A percentile compares a stretch with the other conserved stretches of the same genome.
Evolutionary conservation across 129 eudicot genomes (phyloP).

Genomic region (Pseudognaphalium luteoalbum): DNA sequence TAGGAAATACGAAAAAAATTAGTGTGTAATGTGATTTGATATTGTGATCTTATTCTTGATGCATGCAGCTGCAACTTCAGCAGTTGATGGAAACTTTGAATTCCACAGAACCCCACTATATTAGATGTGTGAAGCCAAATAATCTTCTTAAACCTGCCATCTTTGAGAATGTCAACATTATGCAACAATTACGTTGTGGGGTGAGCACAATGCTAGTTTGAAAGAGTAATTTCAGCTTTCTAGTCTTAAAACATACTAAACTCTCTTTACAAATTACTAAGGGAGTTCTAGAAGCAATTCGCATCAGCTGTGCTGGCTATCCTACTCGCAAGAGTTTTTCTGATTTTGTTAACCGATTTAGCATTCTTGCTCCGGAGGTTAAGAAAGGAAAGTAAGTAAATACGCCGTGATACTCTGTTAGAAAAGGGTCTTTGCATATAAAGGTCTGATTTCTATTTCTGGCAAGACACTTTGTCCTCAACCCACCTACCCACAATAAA

Average conservation of each 20-base stretch:
- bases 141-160: conserved; percentile 84
- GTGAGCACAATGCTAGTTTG: conserved; percentile 55
- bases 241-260: background rate
- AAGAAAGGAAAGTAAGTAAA: conserved; percentile 70
- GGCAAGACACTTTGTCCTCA: background rate
- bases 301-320: conserved; percentile 98
- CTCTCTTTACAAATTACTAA: conserved; percentile 33
- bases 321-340: conserved; percentile 87
- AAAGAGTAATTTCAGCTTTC: background rate
- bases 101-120: conserved; percentile 90
- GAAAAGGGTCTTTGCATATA: background rate
- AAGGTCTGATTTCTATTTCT: background rate
- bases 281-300: conserved; percentile 99
- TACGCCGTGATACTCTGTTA: background rate
- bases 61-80: conserved; percentile 84
- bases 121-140: conserved; percentile 98
- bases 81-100: conserved; percentile 90
- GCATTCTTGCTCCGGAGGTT: conserved; percentile 86
- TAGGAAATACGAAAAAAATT: background rate
- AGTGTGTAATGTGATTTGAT: conserved; percentile 12
- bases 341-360: conserved; percentile 79
- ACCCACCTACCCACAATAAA: too few relatives aligned
- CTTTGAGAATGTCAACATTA: conserved; percentile 82
- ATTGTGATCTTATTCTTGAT: conserved; percentile 21
- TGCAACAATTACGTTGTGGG: conserved; percentile 98